A percentile compares a stretch with the other conserved stretches of the same genome.
Evolutionary conservation across 2,329 filamentous ascomycete genomes (phyloP).

Genomic region (Pestalotiopsis sp.): DNA sequence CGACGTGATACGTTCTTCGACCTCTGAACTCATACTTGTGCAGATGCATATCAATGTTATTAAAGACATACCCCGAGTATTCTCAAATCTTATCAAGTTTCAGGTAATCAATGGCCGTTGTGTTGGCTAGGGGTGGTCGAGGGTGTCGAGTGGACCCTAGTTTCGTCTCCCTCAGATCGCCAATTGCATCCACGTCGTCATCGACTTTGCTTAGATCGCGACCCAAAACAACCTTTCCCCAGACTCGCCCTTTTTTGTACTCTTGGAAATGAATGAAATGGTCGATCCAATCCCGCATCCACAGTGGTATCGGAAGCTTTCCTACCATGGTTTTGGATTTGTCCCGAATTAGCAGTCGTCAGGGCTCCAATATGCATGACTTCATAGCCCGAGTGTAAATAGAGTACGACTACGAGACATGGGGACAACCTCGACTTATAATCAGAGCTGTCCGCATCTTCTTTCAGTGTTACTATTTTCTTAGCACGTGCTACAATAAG

Average conservation of each 20-base stretch:
- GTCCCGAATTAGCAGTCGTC: background rate
- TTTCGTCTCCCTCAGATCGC: conserved; percentile 6
- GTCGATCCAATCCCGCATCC: background rate
- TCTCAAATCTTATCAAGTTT: too few species aligned
- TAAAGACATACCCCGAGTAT: too few species aligned
- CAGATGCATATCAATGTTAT: background rate
- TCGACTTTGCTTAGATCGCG: conserved; percentile 14
- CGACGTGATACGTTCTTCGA: accelerated
- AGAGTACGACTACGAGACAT: background rate
- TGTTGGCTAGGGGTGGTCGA: background rate
- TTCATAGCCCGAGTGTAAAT: background rate
- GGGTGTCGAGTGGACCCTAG: background rate
- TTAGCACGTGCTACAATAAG: background rate
- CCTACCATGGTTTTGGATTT: background rate
- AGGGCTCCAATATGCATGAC: conserved; percentile 3
- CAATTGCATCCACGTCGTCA: conserved; percentile 14
- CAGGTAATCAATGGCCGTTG: background rate
- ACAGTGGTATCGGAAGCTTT: background rate
- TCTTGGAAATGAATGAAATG: background rate
- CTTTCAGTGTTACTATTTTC: background rate
- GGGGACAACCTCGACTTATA: background rate
- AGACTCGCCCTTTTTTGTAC: background rate
- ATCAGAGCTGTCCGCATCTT: background rate
- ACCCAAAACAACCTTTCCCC: background rate
- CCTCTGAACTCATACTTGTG: background rate